phyloP scores from a whole-genome alignment of 2,329 filamentous ascomycete genomes.

The Erysiphe pulchra region DNA sequence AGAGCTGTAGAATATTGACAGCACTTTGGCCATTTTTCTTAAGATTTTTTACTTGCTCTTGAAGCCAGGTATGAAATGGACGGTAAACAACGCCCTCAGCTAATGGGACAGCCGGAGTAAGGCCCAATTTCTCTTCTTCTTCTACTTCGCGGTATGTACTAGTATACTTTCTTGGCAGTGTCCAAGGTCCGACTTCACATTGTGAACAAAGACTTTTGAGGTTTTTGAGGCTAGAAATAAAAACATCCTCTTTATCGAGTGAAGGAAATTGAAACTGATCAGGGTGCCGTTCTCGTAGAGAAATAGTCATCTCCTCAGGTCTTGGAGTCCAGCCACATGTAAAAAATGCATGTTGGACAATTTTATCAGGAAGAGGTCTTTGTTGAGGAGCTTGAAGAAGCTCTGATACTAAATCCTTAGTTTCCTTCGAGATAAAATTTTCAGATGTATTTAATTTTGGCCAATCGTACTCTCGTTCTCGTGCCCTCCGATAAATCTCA shows the following conservation, averaged over 20 bases:
- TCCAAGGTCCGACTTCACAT: conserved; percentile 32
- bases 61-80: conserved; percentile 33
- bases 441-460: conserved; percentile 37
- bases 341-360: conserved; percentile 63
- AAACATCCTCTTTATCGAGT: conserved; percentile 19
- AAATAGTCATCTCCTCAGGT: conserved; percentile 29
- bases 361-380: conserved; percentile 49
- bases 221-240: conserved; percentile 17
- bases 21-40: conserved; percentile 2
- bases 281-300: conserved; percentile 29
- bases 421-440: conserved; percentile 47
- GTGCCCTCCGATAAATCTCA: conserved; percentile 53
- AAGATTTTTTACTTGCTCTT: conserved; percentile 18
- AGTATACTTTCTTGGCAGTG: conserved; percentile 21
- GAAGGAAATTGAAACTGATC: conserved; percentile 29
- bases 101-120: conserved; percentile 36
- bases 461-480: conserved; percentile 57
- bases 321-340: conserved; percentile 47
- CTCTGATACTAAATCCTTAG: conserved; percentile 52
- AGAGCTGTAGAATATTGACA: conserved; percentile 3
- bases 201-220: conserved; percentile 29
- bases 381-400: conserved; percentile 53
- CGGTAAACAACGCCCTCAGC: conserved; percentile 35
- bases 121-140: conserved; percentile 37
- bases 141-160: conserved; percentile 35